A percentile compares a stretch with the other conserved stretches of the same genome.
Evolutionary conservation across 495 filamentous ascomycete species (phyloP).

Genomic region (Opeltia flavorubescens): DNA sequence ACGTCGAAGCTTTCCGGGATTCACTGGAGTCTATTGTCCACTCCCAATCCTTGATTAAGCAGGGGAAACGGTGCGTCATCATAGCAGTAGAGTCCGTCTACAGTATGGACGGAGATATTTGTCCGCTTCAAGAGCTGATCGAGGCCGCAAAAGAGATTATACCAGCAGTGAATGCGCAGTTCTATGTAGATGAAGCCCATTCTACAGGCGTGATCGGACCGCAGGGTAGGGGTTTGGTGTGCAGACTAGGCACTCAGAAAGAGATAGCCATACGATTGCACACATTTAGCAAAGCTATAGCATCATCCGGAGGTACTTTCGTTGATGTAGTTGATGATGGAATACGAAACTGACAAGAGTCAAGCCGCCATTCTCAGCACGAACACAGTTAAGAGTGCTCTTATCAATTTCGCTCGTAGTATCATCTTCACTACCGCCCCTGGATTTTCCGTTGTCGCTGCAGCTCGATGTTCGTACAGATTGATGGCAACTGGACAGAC

Average conservation of each 20-base stretch:
- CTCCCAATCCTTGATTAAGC: constrained; percentile 18
- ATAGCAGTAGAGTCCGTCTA: constrained; percentile 65
- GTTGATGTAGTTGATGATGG: background rate
- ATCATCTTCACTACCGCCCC: constrained; percentile 36
- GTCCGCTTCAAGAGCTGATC: constrained; percentile 46
- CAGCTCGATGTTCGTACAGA: constrained; percentile 31
- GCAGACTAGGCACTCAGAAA: constrained; percentile 49
- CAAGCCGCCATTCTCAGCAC: constrained; percentile 33
- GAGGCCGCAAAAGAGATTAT: constrained; percentile 40
- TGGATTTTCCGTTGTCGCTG: constrained; percentile 34
- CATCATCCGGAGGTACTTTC: constrained; percentile 52
- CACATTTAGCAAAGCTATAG: constrained; percentile 67
- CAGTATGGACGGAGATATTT: constrained; percentile 72
- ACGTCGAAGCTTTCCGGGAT: constrained; percentile 25
- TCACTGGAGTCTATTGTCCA: constrained; percentile 26
- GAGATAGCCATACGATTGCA: constrained; percentile 54
- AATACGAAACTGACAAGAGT: background rate
- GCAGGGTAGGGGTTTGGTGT: constrained; percentile 51
- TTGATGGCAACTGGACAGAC: constrained; percentile 27
- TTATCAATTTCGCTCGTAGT: constrained; percentile 35
- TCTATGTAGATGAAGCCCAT: constrained; percentile 73
- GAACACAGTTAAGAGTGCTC: constrained; percentile 24
- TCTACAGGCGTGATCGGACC: constrained; percentile 53
- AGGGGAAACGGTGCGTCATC: constrained; percentile 34
- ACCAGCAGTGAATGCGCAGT: constrained; percentile 43